Evolutionary conservation across 768 basidiomycete genomes (phyloP), one percentile per base, ranked within the genome.

Genomic region (Tubosaeta brunneosetosa): DNA sequence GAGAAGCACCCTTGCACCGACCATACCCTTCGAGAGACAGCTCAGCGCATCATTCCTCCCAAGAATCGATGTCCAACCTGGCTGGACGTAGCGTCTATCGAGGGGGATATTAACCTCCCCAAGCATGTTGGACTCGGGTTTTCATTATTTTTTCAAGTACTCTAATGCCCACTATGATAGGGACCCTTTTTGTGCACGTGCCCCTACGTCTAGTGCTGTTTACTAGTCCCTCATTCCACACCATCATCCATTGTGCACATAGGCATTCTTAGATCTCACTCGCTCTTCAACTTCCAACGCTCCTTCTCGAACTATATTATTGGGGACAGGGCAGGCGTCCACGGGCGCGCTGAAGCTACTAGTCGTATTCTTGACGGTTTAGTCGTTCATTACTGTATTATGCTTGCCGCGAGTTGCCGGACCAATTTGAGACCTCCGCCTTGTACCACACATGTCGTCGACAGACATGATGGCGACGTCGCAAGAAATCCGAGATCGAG

Each of bases 401-500:
- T 34, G 34, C 25, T 14, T 46, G n/a, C n/a, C 10, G 38, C 38
- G 19, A 22, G 17, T 40, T 37, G 37, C 37, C 37, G 16, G 22
- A 22, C 22, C 22, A 22, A 22, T 22, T 22, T 22, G 22, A 22
- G 22, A 37, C 37, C 17, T 22, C 12, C 40, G 9, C 17, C 37
- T 41, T 41, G 40, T 12, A 22, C 25, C 11, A 4, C 22, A 4
- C 43, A 27, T 44, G 43, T 29, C 43, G 8, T 14, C 26, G 14
- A n/a, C 4, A 27, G 16, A 25, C 69, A 79, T 2, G 52, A 38
- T 83, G 6, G 72, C 77, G 29, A 80, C 77, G 26, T 92, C 89
- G 3, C 81, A 85, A 57, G 88, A 90, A 61, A 79, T 91, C 49
- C 77, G 84, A 29, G 90, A 91, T 70, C 79, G 86, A 17, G 82